Percentiles rank a stretch among this genome's conserved stretches.
Evolutionary conservation across 192 early-diverging fungal species (phyloP).

Genomic region (Linnemannia hyalina): DNA sequence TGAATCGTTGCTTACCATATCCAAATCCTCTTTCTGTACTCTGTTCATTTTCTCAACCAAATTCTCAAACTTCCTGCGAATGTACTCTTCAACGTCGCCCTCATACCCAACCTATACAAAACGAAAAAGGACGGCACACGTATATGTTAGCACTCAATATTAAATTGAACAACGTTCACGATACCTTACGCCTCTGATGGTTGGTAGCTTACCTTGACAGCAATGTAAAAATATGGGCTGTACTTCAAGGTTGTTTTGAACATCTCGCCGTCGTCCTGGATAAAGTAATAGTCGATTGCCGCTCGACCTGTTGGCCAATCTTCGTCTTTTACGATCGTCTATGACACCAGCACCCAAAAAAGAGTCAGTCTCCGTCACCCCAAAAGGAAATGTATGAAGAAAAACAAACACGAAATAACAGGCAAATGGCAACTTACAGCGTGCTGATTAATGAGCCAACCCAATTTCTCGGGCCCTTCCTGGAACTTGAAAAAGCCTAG

Average conservation of each 20-base stretch:
- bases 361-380: neutral
- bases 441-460: slow-evolving; percentile 98
- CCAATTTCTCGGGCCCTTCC: slow-evolving; percentile 78
- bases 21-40: slow-evolving; percentile 87
- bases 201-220: slow-evolving; percentile 73
- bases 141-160: neutral
- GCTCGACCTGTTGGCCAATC: slow-evolving; percentile 76
- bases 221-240: slow-evolving; percentile 92
- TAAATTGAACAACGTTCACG: neutral
- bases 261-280: slow-evolving; percentile 87
- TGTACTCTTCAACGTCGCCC: slow-evolving; percentile 87
- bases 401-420: neutral
- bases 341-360: slow-evolving; percentile 2
- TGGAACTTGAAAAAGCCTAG: slow-evolving; percentile 79
- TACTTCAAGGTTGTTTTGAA: slow-evolving; percentile 92
- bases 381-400: neutral
- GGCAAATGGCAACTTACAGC: slow-evolving; percentile 63
- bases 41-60: slow-evolving; percentile 73
- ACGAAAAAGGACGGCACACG: neutral
- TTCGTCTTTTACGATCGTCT: slow-evolving; percentile 75
- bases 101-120: slow-evolving; percentile 73
- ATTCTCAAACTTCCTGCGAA: slow-evolving; percentile 78
- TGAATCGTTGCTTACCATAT: slow-evolving; percentile 65
- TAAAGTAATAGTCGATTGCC: slow-evolving; percentile 93
- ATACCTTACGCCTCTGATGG: neutral